Evolutionary conservation across 768 basidiomycete genomes (phyloP).

Genomic region (Hebeloma cylindrosporum): DNA sequence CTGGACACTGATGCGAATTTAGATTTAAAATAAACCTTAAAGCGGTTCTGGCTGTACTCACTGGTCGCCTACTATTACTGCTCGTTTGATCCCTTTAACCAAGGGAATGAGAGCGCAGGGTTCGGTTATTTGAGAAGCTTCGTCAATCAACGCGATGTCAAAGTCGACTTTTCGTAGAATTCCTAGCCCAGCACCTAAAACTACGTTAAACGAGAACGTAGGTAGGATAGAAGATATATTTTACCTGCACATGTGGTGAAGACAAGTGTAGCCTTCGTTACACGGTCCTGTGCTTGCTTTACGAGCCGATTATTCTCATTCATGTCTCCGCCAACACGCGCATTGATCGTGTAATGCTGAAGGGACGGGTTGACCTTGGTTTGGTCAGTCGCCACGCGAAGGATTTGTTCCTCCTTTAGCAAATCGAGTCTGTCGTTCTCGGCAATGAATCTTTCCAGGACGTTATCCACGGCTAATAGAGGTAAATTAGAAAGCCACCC

Average conservation of each 20-base stretch:
- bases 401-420: conserved; percentile 55
- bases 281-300: conserved; percentile 58
- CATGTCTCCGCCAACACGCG: conserved; percentile 61
- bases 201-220: background rate
- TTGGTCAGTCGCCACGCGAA: conserved; percentile 67
- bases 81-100: conserved; percentile 59
- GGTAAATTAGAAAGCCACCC: background rate
- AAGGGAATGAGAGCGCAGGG: conserved; percentile 65
- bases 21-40: background rate
- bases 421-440: conserved; percentile 44
- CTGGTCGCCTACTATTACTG: conserved; percentile 71
- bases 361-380: conserved; percentile 58
- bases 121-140: conserved; percentile 71
- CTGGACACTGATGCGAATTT: conserved; percentile 50
- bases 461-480: conserved; percentile 62
- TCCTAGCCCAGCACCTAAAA: conserved; percentile 53
- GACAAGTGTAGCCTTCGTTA: conserved; percentile 54
- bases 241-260: conserved; percentile 67
- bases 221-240: background rate
- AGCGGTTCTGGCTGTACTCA: conserved; percentile 31
- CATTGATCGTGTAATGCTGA: conserved; percentile 62
- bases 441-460: conserved; percentile 59
- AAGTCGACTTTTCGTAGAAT: conserved; percentile 56
- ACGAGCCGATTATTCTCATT: conserved; percentile 57
- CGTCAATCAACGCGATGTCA: conserved; percentile 64